These are phyloP conservation scores for Parietaria judaica DNA, from an alignment of 306 rosid species.

Conservation along the genomic window DNA sequence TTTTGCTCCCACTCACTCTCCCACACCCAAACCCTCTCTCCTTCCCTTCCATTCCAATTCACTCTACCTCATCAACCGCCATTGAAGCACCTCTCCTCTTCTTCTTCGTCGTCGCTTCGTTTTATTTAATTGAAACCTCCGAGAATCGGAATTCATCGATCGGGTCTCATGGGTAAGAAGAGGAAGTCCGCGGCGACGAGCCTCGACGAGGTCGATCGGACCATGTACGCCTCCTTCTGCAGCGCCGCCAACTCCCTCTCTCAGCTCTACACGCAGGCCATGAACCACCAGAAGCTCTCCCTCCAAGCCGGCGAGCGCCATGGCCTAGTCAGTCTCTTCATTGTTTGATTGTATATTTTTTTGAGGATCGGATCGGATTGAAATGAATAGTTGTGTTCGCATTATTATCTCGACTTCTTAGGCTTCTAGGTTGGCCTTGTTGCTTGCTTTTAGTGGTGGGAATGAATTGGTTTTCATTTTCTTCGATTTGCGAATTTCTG, in stretches of 20 bases:
- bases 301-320: slow-evolving; percentile 92
- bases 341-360: background rate
- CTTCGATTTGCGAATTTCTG: too few relatives aligned
- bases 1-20: too few relatives aligned
- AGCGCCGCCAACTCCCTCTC: slow-evolving; percentile 89
- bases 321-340: slow-evolving; percentile 38
- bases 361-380: slow-evolving; percentile 1
- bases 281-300: slow-evolving; percentile 77
- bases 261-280: slow-evolving; percentile 76
- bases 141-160: background rate
- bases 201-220: slow-evolving; percentile 88
- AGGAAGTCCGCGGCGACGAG: slow-evolving; percentile 56
- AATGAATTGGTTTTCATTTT: too few relatives aligned
- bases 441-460: background rate
- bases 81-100: too few relatives aligned
- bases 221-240: slow-evolving; percentile 79
- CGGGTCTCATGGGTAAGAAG: slow-evolving; percentile 37
- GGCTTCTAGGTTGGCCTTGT: too few relatives aligned
- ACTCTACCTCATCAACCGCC: too few relatives aligned
- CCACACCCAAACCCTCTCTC: too few relatives aligned
- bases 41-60: too few relatives aligned
- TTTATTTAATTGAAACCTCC: too few relatives aligned
- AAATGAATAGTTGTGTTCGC: background rate
- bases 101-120: too few relatives aligned
- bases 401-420: too few relatives aligned